A percentile compares a stretch with the other conserved stretches of the same genome.
phyloP scores from a whole-genome alignment of 106 monocot genomes.

The Amphibolis antarctica region DNA sequence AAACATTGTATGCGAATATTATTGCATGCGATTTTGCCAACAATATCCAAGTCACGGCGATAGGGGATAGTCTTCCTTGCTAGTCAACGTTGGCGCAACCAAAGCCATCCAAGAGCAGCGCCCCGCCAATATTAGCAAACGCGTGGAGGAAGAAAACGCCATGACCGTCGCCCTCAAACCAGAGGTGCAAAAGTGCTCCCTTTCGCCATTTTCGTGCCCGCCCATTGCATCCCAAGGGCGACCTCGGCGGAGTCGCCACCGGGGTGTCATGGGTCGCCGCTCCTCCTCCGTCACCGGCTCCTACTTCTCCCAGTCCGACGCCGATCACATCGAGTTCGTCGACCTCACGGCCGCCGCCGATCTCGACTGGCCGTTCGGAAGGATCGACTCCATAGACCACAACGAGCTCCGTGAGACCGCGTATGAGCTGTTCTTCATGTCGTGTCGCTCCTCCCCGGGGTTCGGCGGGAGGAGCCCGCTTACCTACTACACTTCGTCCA shows the following conservation, averaged over 20 bases:
- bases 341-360: conserved; percentile 8
- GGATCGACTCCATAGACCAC: conserved; percentile 42
- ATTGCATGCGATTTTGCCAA: no score
- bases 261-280: conserved; percentile 12
- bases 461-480: conserved; percentile 20
- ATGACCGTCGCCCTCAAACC: background rate
- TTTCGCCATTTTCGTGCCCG: background rate
- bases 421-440: conserved; percentile 85
- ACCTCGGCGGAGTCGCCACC: background rate
- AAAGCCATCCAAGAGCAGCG: background rate
- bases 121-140: conserved; percentile 1
- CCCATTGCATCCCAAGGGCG: background rate
- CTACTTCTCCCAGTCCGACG: conserved; percentile 10
- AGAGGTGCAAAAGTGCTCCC: background rate
- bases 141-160: background rate
- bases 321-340: conserved; percentile 5
- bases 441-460: conserved; percentile 51
- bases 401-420: conserved; percentile 67
- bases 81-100: background rate
- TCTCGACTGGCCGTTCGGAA: conserved; percentile 70
- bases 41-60: no score
- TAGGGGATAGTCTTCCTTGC: no score
- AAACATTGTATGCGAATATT: no score
- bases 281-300: conserved; percentile 11
- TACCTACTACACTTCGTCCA: conserved; percentile 14